Conservation (phyloP, 129 eudicot genomes). For the Chrysanthemum seticuspe region DNA sequence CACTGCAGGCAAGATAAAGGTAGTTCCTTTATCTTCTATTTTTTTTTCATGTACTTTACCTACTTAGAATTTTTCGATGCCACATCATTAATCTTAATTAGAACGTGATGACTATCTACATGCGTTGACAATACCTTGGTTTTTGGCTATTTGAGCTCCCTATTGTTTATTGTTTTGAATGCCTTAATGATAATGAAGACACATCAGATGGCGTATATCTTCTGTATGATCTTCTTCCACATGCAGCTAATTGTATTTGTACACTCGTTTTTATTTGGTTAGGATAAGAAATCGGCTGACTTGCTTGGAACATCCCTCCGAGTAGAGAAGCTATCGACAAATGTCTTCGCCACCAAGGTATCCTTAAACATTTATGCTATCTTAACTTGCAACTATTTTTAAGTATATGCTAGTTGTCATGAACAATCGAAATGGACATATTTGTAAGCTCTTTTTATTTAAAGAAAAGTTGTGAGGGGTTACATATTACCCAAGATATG, state of each 20-base stretch:
- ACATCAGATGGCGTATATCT: background rate
- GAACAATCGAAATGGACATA: too few relatives aligned
- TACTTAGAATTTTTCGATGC: background rate
- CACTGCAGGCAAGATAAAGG: slow-evolving; percentile 31
- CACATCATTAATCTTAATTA: too few relatives aligned
- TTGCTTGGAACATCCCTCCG: slow-evolving; percentile 35
- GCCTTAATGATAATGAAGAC: too few relatives aligned
- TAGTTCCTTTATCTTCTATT: slow-evolving; percentile 9
- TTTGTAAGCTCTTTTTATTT: too few relatives aligned
- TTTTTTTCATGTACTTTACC: background rate
- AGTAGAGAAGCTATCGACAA: slow-evolving; percentile 51
- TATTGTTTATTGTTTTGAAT: slow-evolving; percentile 2
- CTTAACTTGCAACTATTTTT: too few relatives aligned
- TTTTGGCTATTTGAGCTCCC: too few relatives aligned
- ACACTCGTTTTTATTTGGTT: slow-evolving; percentile 14
- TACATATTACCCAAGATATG: background rate
- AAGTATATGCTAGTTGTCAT: too few relatives aligned
- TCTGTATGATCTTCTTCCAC: background rate
- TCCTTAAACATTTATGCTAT: slow-evolving; percentile 12
- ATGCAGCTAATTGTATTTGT: background rate
- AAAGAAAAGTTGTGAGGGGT: too few relatives aligned
- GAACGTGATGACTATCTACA: background rate
- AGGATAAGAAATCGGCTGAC: slow-evolving; percentile 41
- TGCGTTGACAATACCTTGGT: background rate
- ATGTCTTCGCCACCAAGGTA: slow-evolving; percentile 72